Percentiles rank a stretch among this genome's conserved stretches.
These are phyloP conservation scores for Conoideocrella luteorostrata DNA, from an alignment of 2,329 filamentous ascomycete genomes.

Conservation along the genomic window DNA sequence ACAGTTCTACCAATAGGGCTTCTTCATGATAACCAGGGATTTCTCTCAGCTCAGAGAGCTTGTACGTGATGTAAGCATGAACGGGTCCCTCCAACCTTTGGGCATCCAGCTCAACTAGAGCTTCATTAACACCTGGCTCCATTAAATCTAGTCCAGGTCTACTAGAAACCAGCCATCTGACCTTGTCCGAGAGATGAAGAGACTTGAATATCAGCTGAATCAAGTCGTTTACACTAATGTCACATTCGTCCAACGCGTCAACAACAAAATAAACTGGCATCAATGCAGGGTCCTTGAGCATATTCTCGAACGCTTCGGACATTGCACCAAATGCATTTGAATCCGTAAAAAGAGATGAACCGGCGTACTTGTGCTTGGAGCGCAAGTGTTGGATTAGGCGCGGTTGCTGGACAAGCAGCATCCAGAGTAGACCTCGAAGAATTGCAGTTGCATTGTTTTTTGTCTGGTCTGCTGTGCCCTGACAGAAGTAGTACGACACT, in stretches of 20 bases:
- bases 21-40: conserved; percentile 5
- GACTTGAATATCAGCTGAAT: conserved; percentile 30
- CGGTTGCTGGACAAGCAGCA: conserved; percentile 22
- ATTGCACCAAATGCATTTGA: conserved; percentile 28
- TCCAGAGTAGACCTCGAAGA: conserved; percentile 32
- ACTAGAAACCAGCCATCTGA: conserved; percentile 38
- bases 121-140: conserved; percentile 23
- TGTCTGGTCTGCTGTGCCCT: conserved; percentile 24
- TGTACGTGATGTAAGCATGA: conserved; percentile 27
- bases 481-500: conserved; percentile 33
- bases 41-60: conserved; percentile 17
- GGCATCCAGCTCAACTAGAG: conserved; percentile 31
- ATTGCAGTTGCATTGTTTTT: conserved; percentile 28
- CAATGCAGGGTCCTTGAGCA: conserved; percentile 32
- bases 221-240: conserved; percentile 20
- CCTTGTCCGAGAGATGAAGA: conserved; percentile 14
- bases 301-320: conserved; percentile 31
- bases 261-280: conserved; percentile 32
- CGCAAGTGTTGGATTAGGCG: conserved; percentile 31
- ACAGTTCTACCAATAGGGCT: conserved; percentile 5
- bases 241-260: conserved; percentile 44
- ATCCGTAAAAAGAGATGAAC: conserved; percentile 28
- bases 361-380: conserved; percentile 23
- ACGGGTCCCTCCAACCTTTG: conserved; percentile 30
- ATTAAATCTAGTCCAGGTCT: conserved; percentile 22